Evolutionary conservation across 805 yeast genomes (phyloP), one percentile per base, ranked within the genome.

Genomic region (Spencermartinsiella europaea): DNA sequence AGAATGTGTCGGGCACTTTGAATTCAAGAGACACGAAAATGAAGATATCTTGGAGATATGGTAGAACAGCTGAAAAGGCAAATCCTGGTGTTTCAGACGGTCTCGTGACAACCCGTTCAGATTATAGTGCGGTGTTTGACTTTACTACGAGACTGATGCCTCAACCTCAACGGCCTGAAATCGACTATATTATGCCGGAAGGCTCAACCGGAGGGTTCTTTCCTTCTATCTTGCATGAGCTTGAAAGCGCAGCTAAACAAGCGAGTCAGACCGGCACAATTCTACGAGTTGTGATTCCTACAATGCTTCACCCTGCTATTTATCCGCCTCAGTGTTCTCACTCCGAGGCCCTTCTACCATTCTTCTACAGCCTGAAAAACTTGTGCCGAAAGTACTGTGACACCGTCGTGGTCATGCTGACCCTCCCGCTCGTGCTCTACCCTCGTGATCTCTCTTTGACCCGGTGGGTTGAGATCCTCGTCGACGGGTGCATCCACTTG

Each of bases 41-140:
- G 74, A 85, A 82, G 60, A 90, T 90, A 55, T 97, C 98, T 1
- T 90, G 98, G 98, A 76, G 97, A 58, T 90, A 90, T 59, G 93
- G 91, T 0, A 66, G 71, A 45, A 38, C 53, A 46, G 55, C 59
- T 44, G 62, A 53, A 17, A 15, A 54, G 58, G 64, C 25, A 15
- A 22, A 16, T 5, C n/a, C 38, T 1, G 7, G 19, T 5, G 31
- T 10, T 22, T 31, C 42, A 17, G 14, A 20, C 10, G 31, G 10
- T 27, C 12, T 7, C 5, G 36, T 17, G 36, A 56, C 63, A 3
- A 61, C 65, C 1, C 70, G 72, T 54, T 81, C 81, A 36, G 62
- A 80, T 52, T 87, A 79, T 62, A 75, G 66, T 49, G 70, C 79
- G 49, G 83, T 78, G 53, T 85, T 88, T 63, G 96, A 88, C 58